Evolutionary conservation across 164 flowering plant genomes (phyloP).

Genomic region (Buxus sempervirens): DNA sequence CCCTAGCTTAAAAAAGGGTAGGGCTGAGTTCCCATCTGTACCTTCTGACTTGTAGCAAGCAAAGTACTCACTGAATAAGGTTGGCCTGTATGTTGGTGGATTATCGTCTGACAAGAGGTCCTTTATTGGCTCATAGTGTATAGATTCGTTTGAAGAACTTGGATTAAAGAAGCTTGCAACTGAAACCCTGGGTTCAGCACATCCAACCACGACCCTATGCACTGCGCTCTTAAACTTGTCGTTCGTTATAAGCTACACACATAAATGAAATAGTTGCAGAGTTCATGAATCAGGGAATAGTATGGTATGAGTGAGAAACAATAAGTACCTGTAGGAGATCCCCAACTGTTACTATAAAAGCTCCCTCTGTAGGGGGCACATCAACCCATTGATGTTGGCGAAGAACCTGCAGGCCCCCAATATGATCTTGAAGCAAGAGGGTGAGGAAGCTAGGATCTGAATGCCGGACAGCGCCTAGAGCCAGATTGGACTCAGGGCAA

Average conservation of each 20-base stretch:
- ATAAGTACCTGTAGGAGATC: slow-evolving; percentile 1
- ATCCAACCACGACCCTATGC: slow-evolving; percentile 17
- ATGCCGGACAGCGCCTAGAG: slow-evolving; percentile 3
- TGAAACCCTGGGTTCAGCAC: slow-evolving; percentile 33
- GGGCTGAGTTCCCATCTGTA: neutral
- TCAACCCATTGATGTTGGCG: slow-evolving; percentile 16
- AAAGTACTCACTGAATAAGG: neutral
- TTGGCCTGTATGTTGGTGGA: slow-evolving; percentile 17
- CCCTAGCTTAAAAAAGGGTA: neutral
- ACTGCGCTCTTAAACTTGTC: too few relatives aligned
- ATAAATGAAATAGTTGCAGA: too few relatives aligned
- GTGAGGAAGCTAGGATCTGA: slow-evolving; percentile 11
- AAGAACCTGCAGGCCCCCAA: slow-evolving; percentile 6
- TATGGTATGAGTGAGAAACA: too few relatives aligned
- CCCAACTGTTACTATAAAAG: neutral
- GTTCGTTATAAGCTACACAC: too few relatives aligned
- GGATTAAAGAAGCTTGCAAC: slow-evolving; percentile 30
- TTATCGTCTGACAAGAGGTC: slow-evolving; percentile 27
- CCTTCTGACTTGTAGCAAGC: neutral
- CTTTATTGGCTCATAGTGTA: slow-evolving; percentile 24
- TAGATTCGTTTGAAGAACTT: neutral
- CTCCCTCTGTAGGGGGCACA: slow-evolving; percentile 5
- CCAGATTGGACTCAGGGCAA: slow-evolving; percentile 14
- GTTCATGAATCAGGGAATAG: too few relatives aligned
- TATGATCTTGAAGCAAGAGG: slow-evolving; percentile 2